A percentile compares a stretch with the other conserved stretches of the same genome.
phyloP scores from a whole-genome alignment of 225 moss, liverwort and hornwort genomes.

The Marchantia paleacea region DNA sequence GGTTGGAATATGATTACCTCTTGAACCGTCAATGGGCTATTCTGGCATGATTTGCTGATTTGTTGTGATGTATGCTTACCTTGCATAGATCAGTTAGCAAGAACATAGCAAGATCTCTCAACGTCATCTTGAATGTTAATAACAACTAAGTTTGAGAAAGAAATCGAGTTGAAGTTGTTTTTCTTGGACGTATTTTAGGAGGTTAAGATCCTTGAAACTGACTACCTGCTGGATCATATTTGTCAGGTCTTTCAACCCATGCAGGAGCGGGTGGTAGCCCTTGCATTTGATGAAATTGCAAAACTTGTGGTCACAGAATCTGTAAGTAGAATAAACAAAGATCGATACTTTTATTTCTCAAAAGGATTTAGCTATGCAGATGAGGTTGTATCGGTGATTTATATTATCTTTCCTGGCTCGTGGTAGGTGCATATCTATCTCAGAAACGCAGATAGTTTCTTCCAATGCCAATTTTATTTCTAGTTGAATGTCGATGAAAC shows the following conservation, averaged over 20 bases:
- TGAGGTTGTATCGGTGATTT: neutral
- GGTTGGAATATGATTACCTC: neutral
- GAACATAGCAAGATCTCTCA: neutral
- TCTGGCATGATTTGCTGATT: neutral
- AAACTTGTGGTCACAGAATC: slow-evolving; percentile 22
- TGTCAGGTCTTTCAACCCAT: slow-evolving; percentile 25
- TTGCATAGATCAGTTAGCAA: neutral
- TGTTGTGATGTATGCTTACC: neutral
- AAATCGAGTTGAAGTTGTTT: neutral
- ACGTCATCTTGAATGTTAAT: neutral
- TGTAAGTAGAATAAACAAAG: slow-evolving; percentile 14
- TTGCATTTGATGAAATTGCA: slow-evolving; percentile 24
- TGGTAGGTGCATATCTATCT: neutral
- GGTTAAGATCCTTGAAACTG: neutral
- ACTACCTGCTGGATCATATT: neutral
- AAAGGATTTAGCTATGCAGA: neutral
- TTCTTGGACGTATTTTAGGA: neutral
- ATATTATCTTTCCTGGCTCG: neutral
- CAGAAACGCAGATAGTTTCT: neutral
- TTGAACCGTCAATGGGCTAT: too few species aligned
- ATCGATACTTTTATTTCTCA: neutral
- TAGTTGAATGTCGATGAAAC: too few species aligned
- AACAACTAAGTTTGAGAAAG: neutral
- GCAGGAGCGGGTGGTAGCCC: slow-evolving; percentile 21
- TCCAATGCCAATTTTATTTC: too few species aligned